phyloP scores from a whole-genome alignment of 2,329 filamentous ascomycete species.

The Verruconis gallopava region DNA sequence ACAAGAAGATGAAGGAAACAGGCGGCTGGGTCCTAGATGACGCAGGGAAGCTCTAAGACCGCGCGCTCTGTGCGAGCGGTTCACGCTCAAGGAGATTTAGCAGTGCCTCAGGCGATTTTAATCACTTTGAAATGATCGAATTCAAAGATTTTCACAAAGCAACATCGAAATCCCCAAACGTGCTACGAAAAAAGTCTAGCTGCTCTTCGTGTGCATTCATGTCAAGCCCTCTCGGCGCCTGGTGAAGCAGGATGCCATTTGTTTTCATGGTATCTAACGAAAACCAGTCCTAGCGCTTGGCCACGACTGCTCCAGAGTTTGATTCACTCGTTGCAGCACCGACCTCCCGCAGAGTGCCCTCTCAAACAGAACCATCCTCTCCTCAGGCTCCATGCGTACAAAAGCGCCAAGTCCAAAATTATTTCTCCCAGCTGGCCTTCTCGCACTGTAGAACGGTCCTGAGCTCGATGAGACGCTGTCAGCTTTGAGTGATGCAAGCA shows the following conservation, averaged over 20 bases:
- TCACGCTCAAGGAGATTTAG: no score
- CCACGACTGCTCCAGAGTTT: slow-evolving; percentile 5
- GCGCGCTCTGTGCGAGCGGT: no score
- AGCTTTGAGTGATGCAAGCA: slow-evolving; percentile 39
- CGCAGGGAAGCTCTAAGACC: background rate
- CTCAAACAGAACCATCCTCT: slow-evolving; percentile 4
- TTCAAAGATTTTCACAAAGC: no score
- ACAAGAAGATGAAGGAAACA: slow-evolving; percentile 22
- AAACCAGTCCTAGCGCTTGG: slow-evolving; percentile 1
- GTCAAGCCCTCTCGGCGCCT: no score
- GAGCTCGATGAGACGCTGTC: background rate
- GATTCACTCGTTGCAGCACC: slow-evolving; percentile 1
- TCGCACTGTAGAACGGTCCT: background rate
- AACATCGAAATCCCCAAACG: no score
- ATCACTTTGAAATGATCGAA: no score
- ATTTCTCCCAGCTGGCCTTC: background rate
- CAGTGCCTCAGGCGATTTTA: no score
- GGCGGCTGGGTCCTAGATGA: slow-evolving; percentile 16
- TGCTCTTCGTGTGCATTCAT: no score
- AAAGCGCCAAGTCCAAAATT: slow-evolving; percentile 7
- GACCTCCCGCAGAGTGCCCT: slow-evolving; percentile 3
- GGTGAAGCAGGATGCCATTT: no score
- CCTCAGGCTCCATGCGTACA: slow-evolving; percentile 6
- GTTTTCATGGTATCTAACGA: background rate
- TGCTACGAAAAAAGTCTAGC: no score